These are phyloP conservation scores for Populus hybrid DNA, from an alignment of 441 rosid species.

Conservation along the genomic window DNA sequence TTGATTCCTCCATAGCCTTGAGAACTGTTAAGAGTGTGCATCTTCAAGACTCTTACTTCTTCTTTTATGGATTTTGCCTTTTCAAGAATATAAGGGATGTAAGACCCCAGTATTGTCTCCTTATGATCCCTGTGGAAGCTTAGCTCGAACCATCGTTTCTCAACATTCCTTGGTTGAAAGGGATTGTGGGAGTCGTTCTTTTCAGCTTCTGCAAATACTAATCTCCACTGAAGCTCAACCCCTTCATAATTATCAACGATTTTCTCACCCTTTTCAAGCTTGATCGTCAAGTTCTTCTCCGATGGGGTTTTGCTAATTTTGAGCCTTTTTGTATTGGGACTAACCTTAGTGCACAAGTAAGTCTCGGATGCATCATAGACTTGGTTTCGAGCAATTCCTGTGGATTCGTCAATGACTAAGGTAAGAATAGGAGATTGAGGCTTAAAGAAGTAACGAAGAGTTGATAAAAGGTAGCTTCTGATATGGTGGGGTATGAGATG, in stretches of 20 bases:
- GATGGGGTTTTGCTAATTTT: conserved; percentile 38
- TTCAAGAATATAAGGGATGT: conserved; percentile 36
- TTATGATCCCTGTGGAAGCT: conserved; percentile 45
- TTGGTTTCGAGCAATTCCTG: conserved; percentile 37
- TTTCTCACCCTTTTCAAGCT: conserved; percentile 37
- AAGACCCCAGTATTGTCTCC: conserved; percentile 38
- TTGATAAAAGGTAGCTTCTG: conserved; percentile 1
- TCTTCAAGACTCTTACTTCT: conserved; percentile 36
- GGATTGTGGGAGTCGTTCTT: conserved; percentile 8
- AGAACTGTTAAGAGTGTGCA: conserved; percentile 32
- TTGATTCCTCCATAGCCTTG: not conserved
- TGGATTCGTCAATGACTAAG: conserved; percentile 40
- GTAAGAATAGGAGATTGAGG: conserved; percentile 29
- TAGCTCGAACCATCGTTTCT: conserved; percentile 40
- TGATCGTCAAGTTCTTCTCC: conserved; percentile 37
- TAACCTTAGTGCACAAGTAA: conserved; percentile 46
- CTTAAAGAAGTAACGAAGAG: conserved; percentile 29
- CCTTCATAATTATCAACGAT: conserved; percentile 39
- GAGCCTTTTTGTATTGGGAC: conserved; percentile 36
- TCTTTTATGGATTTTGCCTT: conserved; percentile 29
- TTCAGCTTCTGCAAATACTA: conserved; percentile 13
- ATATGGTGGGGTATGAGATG: not conserved
- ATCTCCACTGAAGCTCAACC: conserved; percentile 42
- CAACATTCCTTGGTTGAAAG: conserved; percentile 2
- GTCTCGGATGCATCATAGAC: conserved; percentile 44